A percentile compares a stretch with the other conserved stretches of the same genome.
These are phyloP conservation scores for Verbascum thapsus DNA, from an alignment of 257 asterid genomes.

Conservation along the genomic window DNA sequence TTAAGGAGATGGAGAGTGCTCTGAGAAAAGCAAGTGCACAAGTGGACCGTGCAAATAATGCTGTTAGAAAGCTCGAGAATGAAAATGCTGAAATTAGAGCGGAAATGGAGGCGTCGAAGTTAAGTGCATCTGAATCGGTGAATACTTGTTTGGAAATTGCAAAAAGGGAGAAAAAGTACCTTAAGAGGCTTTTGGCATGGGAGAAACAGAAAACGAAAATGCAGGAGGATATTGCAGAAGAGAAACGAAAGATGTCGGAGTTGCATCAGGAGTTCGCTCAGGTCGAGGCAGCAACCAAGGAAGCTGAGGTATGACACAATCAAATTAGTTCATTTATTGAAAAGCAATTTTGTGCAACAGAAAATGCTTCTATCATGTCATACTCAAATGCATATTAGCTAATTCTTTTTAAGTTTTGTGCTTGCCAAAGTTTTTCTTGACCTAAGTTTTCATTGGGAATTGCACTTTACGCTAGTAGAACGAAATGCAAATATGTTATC, in stretches of 20 bases:
- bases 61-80: constrained; percentile 78
- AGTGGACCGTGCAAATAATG: constrained; percentile 82
- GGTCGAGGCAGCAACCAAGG: constrained; percentile 62
- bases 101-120: constrained; percentile 87
- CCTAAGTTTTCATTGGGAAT: too few species aligned
- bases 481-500: too few species aligned
- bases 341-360: constrained; percentile 7
- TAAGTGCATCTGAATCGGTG: constrained; percentile 90
- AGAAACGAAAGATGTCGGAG: constrained; percentile 58
- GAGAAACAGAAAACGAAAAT: constrained; percentile 84
- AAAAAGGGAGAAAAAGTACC: constrained; percentile 82
- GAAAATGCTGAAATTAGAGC: constrained; percentile 91
- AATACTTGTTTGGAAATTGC: constrained; percentile 70
- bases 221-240: constrained; percentile 83
- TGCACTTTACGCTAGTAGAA: too few species aligned
- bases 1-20: constrained; percentile 81
- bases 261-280: constrained; percentile 64
- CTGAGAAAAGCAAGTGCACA: constrained; percentile 82
- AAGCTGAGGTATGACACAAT: constrained; percentile 64
- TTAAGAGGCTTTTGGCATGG: constrained; percentile 82
- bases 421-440: too few species aligned
- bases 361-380: constrained; percentile 2
- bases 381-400: too few species aligned
- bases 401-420: too few species aligned
- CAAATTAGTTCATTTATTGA: constrained; percentile 8